A percentile compares a stretch with the other conserved stretches of the same genome.
These are phyloP conservation scores for Boechera divaricarpa DNA, from an alignment of 345 rosid genomes.

Conservation along the genomic window DNA sequence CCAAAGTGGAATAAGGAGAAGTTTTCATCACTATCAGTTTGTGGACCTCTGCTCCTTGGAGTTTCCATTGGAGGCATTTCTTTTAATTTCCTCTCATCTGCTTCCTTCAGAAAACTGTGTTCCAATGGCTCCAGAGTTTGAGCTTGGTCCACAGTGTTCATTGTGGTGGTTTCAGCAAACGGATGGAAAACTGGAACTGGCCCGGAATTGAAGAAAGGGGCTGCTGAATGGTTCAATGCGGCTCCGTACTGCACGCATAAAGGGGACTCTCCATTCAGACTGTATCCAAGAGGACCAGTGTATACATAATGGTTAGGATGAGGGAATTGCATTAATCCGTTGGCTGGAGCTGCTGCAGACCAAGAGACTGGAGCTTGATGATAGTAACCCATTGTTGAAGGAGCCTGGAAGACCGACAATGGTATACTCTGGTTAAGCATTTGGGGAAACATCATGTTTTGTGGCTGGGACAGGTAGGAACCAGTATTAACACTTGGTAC, in stretches of 20 bases:
- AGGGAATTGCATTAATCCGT: conserved; percentile 63
- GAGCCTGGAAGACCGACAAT: conserved; percentile 64
- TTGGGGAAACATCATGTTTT: conserved; percentile 51
- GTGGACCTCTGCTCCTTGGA: conserved; percentile 45
- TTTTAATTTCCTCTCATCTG: conserved; percentile 30
- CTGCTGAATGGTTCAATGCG: conserved; percentile 53
- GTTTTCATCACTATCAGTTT: conserved; percentile 47
- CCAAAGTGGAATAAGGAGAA: conserved; percentile 94
- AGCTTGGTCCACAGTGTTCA: conserved; percentile 50
- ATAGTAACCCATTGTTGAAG: conserved; percentile 77
- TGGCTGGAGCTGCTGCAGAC: conserved; percentile 68
- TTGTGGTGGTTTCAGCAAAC: conserved; percentile 52
- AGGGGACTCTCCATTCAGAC: conserved; percentile 64
- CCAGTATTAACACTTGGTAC: conserved; percentile 46
- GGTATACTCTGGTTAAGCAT: conserved; percentile 63
- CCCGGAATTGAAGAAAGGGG: conserved; percentile 55
- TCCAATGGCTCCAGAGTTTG: conserved; percentile 44
- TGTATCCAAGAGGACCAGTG: conserved; percentile 62
- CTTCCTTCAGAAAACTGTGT: conserved; percentile 49
- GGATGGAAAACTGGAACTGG: conserved; percentile 64
- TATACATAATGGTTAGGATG: conserved; percentile 70
- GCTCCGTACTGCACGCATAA: conserved; percentile 72
- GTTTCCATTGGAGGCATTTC: conserved; percentile 35
- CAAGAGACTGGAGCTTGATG: conserved; percentile 84
- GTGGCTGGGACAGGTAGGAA: conserved; percentile 50